Base-by-base conservation (phyloP, 805 yeast genomes). In the Wickerhamiella galacta region DNA sequence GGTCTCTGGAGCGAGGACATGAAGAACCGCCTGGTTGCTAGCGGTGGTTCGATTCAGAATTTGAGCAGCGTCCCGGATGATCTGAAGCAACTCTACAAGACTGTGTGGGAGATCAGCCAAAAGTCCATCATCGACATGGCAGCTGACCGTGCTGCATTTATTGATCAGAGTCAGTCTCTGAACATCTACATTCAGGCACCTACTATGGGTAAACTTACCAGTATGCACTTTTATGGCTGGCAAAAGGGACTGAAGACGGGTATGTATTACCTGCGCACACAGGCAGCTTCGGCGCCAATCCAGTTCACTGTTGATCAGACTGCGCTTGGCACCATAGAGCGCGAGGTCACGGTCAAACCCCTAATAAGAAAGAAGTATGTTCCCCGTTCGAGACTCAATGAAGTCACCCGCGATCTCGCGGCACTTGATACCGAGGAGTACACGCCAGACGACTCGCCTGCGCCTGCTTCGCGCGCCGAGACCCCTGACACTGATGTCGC, bases 171-270 rank as follows among this genome's bases (percentile, higher is more conserved):
- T 19, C 96, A 87, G 63, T 75, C 90, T 30, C 63, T 90, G 66
- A 90, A 87, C 56, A 72, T 90, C 42, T 85, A 81, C 61, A 65
- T 90, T 56, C 72, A 69, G 53, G 75, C 74, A 39, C 95, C 95
- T 39, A 83, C 96, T 2, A 79, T 82, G 87, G 93, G 94, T 48
- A 90, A 90, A 57, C 68, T 90, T 52, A 90, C 96, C 4, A 73
- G 90, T 43, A 90, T 90, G 95, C 98, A 90, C 57, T 90, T 90
- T 66, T 87, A 90, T 53, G 96, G 95, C 30, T 90, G 98, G 98
- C 79, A 80, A 64, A 82, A 79, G 64, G 98, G 98, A 39, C 69
- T 90, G 54, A 90, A 90, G 68, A 90, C 98, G 4, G 98, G 98
- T 51, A 87, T 90, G 92, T 90, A 90, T 66, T 90, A 90, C 60